Evolutionary conservation across 306 rosid species (phyloP).

Genomic region (Ochetophila trinervis): DNA sequence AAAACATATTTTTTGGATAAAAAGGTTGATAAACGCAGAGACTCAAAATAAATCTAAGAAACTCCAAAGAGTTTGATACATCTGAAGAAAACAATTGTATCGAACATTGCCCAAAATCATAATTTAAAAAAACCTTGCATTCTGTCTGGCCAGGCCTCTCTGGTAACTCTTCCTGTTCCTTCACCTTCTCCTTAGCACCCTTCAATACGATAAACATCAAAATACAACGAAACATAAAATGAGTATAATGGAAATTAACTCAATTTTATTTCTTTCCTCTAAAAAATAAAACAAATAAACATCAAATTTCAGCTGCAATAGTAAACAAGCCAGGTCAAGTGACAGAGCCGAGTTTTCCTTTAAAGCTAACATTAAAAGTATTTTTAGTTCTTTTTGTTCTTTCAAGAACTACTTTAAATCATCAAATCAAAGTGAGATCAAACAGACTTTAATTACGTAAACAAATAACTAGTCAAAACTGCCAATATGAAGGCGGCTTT

Average conservation of each 20-base stretch:
- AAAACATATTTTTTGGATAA: conserved; percentile 6
- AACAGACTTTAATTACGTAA: no score
- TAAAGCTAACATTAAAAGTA: no score
- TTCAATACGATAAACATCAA: conserved; percentile 28
- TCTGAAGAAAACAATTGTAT: not conserved
- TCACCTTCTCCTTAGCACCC: conserved; percentile 53
- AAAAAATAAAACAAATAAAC: not conserved
- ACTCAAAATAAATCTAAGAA: not conserved
- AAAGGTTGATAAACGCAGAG: not conserved
- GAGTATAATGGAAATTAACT: conserved; percentile 11
- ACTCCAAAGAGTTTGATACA: not conserved
- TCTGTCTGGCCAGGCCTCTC: conserved; percentile 58
- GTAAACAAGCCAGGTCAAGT: no score
- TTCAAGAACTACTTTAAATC: no score
- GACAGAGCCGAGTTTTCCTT: no score
- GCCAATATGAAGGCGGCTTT: no score
- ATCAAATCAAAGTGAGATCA: no score
- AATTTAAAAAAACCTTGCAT: conserved; percentile 78
- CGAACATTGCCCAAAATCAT: conserved; percentile 20
- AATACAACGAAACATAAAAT: conserved; percentile 24
- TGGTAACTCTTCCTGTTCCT: conserved; percentile 51
- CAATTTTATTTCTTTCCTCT: not conserved
- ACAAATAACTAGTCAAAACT: no score
- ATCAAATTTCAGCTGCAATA: not conserved
- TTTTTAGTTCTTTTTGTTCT: no score